Evolutionary conservation across 1,139 yeast species (phyloP).

Genomic region (Suzukiozyma palmioleophila): DNA sequence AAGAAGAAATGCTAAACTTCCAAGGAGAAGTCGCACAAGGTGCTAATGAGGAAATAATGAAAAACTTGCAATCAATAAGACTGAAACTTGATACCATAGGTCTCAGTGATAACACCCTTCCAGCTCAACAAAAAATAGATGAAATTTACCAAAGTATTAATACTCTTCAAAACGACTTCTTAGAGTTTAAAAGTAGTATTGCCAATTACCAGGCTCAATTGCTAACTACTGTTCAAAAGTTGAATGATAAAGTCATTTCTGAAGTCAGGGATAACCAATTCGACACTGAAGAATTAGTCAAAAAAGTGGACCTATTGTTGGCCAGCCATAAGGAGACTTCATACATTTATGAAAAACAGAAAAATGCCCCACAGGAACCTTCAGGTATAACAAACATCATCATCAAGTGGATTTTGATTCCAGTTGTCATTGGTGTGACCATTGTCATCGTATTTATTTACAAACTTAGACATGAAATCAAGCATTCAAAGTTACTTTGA

Average conservation of each 20-base stretch:
- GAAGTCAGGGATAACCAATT: slow-evolving; percentile 44
- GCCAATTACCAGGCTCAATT: slow-evolving; percentile 34
- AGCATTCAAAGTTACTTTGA: slow-evolving; percentile 50
- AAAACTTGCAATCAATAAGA: slow-evolving; percentile 2
- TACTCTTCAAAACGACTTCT: slow-evolving; percentile 16
- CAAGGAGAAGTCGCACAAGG: background rate
- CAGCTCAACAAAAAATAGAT: background rate
- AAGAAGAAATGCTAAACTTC: slow-evolving; percentile 17
- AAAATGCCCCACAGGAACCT: slow-evolving; percentile 5
- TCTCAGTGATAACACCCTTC: background rate
- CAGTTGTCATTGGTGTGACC: slow-evolving; percentile 34
- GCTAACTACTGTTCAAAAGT: slow-evolving; percentile 26
- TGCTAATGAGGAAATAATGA: background rate
- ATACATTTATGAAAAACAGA: slow-evolving; percentile 22
- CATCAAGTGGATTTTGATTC: slow-evolving; percentile 40
- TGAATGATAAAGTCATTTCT: slow-evolving; percentile 39
- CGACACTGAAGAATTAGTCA: slow-evolving; percentile 29
- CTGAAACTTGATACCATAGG: slow-evolving; percentile 2
- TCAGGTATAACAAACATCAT: slow-evolving; percentile 16
- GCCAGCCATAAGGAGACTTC: slow-evolving; percentile 37
- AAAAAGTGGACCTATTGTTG: slow-evolving; percentile 42
- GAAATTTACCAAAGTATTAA: background rate
- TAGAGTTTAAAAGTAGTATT: slow-evolving; percentile 23
- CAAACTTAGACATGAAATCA: slow-evolving; percentile 50
- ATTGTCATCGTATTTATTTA: slow-evolving; percentile 38